Base-by-base conservation (phyloP, 2,329 filamentous ascomycete genomes). In the Fusarium piperis region DNA sequence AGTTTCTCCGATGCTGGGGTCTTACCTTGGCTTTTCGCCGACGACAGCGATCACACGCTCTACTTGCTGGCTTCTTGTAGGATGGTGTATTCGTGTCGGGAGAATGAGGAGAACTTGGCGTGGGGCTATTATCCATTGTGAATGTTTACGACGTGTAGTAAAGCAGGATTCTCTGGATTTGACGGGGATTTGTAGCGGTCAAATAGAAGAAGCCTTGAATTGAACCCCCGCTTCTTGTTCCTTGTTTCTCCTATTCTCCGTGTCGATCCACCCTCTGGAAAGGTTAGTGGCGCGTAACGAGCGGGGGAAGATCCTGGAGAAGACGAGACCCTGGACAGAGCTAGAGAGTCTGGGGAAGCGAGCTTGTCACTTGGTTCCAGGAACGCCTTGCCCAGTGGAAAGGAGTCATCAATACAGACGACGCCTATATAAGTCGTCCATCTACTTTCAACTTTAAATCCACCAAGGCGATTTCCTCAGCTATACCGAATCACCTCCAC, bases 41-140 rank as follows among this genome's bases (percentile, higher is more conserved):
- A 23, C 80, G 79, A 48, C 80, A 81, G 6, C 80, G 78, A 66
- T 81, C 80, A 71, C 79, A 81, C 2, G 79, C 79, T 74, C 79
- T 71, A 52, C 69, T 76, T 33, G 72, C 68, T 32, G 74, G 65
- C 53, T 71, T 63, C 28, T 75, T 68, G 20, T 72, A 70, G 23
- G 64, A 57, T 48, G 64, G 64, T 1, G 61, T 58, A 28, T 65
- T 64, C 32, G 67, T 36, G 36, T 59, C 52, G n/a, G 65, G 69
- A 28, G 70, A 67, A 32, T 65, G 66, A 38, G 73, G 65, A 51
- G 71, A 71, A 41, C 60, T 62, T 32, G 72, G 67, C 48, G 64
- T 68, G 74, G 66, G 67, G 64, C 69, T 65, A n/a, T 39, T 53
- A 2, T 59, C 56, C 68, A 74, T 71, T 20, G 33, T 51, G 36